These are phyloP conservation scores for Fusarium mundagurra DNA, from an alignment of 2,329 filamentous ascomycete species.

Conservation along the genomic window DNA sequence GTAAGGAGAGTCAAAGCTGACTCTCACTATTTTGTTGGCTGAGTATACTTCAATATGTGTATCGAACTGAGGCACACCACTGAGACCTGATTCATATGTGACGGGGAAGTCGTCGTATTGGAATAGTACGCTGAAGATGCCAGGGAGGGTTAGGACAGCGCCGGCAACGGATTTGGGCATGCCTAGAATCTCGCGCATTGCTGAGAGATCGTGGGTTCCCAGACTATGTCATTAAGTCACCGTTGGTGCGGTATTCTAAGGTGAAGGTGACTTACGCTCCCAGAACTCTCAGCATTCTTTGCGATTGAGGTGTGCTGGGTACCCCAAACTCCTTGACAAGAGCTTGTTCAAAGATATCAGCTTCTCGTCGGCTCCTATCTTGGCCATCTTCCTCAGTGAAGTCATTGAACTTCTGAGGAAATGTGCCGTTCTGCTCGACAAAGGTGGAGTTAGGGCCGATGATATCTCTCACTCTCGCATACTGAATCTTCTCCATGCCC, in stretches of 20 bases:
- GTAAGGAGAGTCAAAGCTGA: conserved; percentile 67
- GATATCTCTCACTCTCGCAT: conserved; percentile 57
- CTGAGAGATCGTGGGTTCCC: conserved; percentile 29
- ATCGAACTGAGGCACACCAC: conserved; percentile 62
- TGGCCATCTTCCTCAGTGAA: not conserved
- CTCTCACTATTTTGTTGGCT: conserved; percentile 60
- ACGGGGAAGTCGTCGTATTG: conserved; percentile 59
- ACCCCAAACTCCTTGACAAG: not conserved
- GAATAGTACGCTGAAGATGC: conserved; percentile 53
- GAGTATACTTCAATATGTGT: conserved; percentile 64
- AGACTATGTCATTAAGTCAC: not conserved
- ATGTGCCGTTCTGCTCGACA: conserved; percentile 59
- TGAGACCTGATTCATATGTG: conserved; percentile 66
- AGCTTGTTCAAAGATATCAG: not conserved
- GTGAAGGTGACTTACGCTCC: not conserved
- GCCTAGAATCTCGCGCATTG: conserved; percentile 34
- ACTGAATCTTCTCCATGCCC: conserved; percentile 61
- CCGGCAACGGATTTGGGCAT: conserved; percentile 30
- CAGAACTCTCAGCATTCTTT: conserved; percentile 4
- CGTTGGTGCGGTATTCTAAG: accelerated
- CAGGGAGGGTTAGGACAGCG: conserved; percentile 13
- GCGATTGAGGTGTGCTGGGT: not conserved
- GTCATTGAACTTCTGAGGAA: conserved; percentile 51
- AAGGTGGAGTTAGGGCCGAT: conserved; percentile 63
- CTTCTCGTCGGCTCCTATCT: not conserved